Evolutionary conservation across 768 basidiomycete genomes (phyloP).

Genomic region (Naganishia antarctica): DNA sequence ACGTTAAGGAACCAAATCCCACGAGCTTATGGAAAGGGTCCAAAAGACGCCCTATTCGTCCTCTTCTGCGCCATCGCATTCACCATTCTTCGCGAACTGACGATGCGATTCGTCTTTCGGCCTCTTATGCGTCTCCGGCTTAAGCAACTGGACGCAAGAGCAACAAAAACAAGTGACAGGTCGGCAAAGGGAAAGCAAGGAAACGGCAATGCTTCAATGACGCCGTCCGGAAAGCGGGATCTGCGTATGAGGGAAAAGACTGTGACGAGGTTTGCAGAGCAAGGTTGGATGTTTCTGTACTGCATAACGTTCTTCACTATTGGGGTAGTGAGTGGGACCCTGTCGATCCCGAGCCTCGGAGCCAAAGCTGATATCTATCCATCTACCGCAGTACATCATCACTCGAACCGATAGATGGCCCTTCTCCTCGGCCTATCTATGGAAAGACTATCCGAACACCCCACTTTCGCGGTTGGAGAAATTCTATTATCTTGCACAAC

Average conservation of each 20-base stretch:
- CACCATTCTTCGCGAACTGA: conserved; percentile 75
- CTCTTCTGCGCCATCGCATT: conserved; percentile 77
- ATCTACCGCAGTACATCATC: conserved; percentile 68
- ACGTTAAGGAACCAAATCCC: not conserved
- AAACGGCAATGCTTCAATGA: not conserved
- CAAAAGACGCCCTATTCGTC: conserved; percentile 68
- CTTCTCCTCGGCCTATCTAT: conserved; percentile 63
- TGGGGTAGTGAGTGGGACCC: conserved; percentile 65
- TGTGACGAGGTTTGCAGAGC: conserved; percentile 85
- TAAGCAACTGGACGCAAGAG: conserved; percentile 57
- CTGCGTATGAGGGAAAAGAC: conserved; percentile 63
- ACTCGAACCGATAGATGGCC: conserved; percentile 63
- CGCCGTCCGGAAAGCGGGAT: conserved; percentile 49
- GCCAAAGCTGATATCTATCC: not conserved
- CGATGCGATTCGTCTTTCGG: conserved; percentile 68
- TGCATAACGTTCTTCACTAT: conserved; percentile 68
- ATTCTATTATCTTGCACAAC: conserved; percentile 80
- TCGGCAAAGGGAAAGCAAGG: conserved; percentile 5
- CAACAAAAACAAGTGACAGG: conserved; percentile 33
- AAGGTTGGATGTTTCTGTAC: conserved; percentile 84
- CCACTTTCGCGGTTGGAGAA: conserved; percentile 76
- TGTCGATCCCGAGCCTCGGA: not conserved
- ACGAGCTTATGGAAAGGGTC: conserved; percentile 61
- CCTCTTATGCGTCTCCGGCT: conserved; percentile 78
- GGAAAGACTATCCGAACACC: conserved; percentile 76